Base-by-base conservation (phyloP, 2,329 filamentous ascomycete genomes). In the Trichoderma lentiforme region DNA sequence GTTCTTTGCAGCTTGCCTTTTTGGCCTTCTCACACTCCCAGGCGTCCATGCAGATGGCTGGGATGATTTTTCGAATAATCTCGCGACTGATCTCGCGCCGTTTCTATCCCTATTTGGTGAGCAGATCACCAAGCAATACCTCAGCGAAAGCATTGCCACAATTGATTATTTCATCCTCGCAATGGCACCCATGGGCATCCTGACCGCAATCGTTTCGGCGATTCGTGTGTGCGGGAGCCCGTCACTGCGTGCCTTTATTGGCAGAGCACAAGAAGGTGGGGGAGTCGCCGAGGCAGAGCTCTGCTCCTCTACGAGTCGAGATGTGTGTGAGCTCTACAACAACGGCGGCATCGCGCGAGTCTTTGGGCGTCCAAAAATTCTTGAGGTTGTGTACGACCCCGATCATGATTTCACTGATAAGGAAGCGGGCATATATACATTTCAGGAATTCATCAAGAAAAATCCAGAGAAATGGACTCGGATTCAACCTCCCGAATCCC, bases 351-450 rank as follows among this genome's bases (percentile, higher is more conserved):
- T 67, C 12, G 51, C 26, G 1, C 6, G 64, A 18, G 51, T 63
- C 26, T 70, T 65, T 39, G 62, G 64, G 0, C 64, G 64, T 0
- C 64, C 64, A 6, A 67, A 67, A 3, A 67, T 67, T 1, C 32
- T 67, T 0, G 51, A 67, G n/a, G n/a, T 67, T 43, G 64, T 67
- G 3, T 67, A 67, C 15, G 64, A 67, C n/a, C 51, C 64, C 18
- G 15, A 63, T 2, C 14, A 18, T 7, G 12, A 24, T 2, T 26
- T 39, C 5, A 4, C 43, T 0, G 43, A 47, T 5, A 3, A 11
- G 18, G 11, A n/a, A 21, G 43, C 43, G 7, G 60, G 60, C 1
- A 58, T 57, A 18, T 15, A 67, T 15, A n/a, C 24, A 1, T 67
- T 26, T 14, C 64, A 51, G 0, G 64, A 67, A 24, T 67, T 39